Conservation (phyloP, 2,329 filamentous ascomycete species). For the Ophiostoma perfectum region DNA sequence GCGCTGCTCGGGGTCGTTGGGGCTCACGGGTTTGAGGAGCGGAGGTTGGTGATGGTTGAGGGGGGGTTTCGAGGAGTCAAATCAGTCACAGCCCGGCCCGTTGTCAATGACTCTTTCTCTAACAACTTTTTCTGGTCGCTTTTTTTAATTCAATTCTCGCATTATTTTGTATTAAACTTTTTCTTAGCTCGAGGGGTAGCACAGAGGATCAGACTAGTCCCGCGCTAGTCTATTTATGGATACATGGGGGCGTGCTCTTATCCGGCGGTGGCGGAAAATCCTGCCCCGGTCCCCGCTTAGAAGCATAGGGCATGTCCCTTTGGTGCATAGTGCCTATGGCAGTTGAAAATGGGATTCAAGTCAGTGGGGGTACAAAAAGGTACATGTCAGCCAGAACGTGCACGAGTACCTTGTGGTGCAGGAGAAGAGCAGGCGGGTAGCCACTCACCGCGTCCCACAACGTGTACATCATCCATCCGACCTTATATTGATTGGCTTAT, state of each 20-base stretch:
- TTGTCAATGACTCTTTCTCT: background rate
- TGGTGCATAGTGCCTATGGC: background rate
- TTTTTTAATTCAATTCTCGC: background rate
- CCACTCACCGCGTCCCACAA: background rate
- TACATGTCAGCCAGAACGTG: background rate
- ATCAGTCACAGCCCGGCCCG: constrained; percentile 3
- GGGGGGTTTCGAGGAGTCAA: background rate
- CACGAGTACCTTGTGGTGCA: background rate
- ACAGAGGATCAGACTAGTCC: background rate
- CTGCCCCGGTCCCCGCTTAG: background rate
- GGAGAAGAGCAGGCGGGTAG: background rate
- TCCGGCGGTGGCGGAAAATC: background rate
- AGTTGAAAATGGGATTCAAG: background rate
- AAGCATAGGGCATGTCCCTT: background rate
- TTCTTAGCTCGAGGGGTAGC: constrained; percentile 1
- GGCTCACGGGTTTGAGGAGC: constrained; percentile 7
- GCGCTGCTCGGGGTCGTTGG: background rate
- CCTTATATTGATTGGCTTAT: too few relatives aligned
- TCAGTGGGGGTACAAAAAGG: background rate
- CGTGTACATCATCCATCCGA: too few relatives aligned
- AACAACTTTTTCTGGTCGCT: constrained; percentile 1
- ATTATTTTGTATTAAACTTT: background rate
- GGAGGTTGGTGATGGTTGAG: background rate
- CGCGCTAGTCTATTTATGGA: background rate
- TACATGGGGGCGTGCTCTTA: background rate